Evolutionary conservation across 192 early-diverging fungal species (phyloP), one percentile per base, ranked within the genome.

Genomic region (Backusella liffmaniae): DNA sequence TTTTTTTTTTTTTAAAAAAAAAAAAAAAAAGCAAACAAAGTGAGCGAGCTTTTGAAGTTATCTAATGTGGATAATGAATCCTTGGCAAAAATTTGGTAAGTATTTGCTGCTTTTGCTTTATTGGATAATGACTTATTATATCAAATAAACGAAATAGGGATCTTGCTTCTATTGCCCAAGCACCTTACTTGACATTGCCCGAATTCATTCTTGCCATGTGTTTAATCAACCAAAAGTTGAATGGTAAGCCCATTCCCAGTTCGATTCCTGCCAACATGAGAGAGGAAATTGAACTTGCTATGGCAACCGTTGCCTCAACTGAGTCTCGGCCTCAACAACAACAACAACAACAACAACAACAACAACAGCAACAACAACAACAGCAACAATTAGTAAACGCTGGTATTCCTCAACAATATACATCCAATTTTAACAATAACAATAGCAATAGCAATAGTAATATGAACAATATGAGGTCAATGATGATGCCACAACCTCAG

Each of bases 131-230:
- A 36, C 6, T n/a, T 21, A 67, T 3, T 21, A n/a, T 35, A 67
- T 49, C 46, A 18, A 49, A 49, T 6, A 49, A 49, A 32, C 2
- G 0, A 6, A n/a, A 49, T 51, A 86, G 91, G 91, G 88, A 90
- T 70, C 80, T 92, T 16, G 80, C 90, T 10, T 88, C 89, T 46
- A 70, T 87, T 0, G 76, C 79, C 23, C 74, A 79, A 4, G 65
- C 78, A 37, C 88, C 87, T 6, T 80, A 86, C 30, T 78, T 92
- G 23, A 83, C 86, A 34, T 80, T 90, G 66, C 78, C 90, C 0
- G 91, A 92, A 75, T 92, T 92, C 78, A 87, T 83, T 46, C 75
- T 92, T 65, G 87, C 90, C 56, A 89, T 92, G 91, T 90, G 84
- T 72, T 77, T 92, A 41, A 85, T 90, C 0, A 82, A 87, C 32